Evolutionary conservation across 2,329 filamentous ascomycete genomes (phyloP).

Genomic region (Hypoxylon rubiginosum): DNA sequence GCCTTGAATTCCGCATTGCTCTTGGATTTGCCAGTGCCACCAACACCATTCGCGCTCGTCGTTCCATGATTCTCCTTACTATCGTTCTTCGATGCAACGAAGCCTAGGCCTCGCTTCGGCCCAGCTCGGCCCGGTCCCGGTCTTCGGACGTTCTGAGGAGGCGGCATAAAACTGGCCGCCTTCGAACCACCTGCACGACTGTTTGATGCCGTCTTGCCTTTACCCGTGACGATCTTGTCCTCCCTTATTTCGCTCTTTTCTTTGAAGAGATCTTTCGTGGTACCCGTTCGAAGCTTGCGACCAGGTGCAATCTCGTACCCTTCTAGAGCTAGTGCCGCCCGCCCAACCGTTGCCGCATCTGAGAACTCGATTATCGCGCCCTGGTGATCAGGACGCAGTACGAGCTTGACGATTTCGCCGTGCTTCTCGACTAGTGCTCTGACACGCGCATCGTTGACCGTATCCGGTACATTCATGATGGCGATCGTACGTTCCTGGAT

Average conservation of each 20-base stretch:
- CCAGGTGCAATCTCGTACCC: constrained; percentile 67
- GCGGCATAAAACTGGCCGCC: constrained; percentile 58
- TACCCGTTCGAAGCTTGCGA: constrained; percentile 67
- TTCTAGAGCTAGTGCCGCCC: constrained; percentile 72
- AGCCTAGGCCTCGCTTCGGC: constrained; percentile 61
- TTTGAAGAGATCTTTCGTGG: constrained; percentile 66
- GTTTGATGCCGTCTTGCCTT: constrained; percentile 21
- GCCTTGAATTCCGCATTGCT: constrained; percentile 72
- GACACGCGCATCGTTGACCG: constrained; percentile 89
- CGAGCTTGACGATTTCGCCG: constrained; percentile 80
- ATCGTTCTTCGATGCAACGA: constrained; percentile 51
- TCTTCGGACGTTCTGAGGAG: constrained; percentile 59
- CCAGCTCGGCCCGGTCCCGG: constrained; percentile 57
- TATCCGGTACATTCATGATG: constrained; percentile 89
- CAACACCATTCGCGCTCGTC: constrained; percentile 39
- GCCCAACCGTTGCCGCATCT: constrained; percentile 78
- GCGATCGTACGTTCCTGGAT: constrained; percentile 79
- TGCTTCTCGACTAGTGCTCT: constrained; percentile 77
- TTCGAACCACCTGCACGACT: constrained; percentile 39
- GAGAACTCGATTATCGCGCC: constrained; percentile 89
- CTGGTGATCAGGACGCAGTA: constrained; percentile 83
- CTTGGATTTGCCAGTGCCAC: constrained; percentile 54
- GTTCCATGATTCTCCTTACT: constrained; percentile 36
- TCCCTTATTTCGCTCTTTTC: constrained; percentile 61
- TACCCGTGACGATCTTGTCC: constrained; percentile 52